Base-by-base conservation (phyloP, 2,329 filamentous ascomycete genomes). In the Monosporascus sp. region DNA sequence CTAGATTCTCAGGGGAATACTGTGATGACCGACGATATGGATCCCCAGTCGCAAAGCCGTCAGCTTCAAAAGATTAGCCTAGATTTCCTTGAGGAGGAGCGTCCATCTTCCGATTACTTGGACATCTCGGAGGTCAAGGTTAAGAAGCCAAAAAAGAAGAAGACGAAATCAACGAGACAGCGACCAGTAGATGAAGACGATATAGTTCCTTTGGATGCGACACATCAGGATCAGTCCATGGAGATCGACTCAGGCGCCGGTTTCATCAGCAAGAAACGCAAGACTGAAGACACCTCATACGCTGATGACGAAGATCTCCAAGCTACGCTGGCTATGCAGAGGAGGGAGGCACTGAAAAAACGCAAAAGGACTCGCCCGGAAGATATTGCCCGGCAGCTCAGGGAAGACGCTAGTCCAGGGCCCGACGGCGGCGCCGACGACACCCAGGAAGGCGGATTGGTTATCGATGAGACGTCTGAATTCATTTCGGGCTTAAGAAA, bases 391-490 rank as follows among this genome's bases (percentile, higher is more conserved):
- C 85, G 86, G 59, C 88, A 94, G 65, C 74, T 99, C 40, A 86
- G 84, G 20, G 81, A 85, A 31, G 84, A 86, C 49, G 79, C 80
- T 3, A 75, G 71, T 17, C 75, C 78, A 0, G 76, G 82, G 3
- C 65, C 72, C 9, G 76, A 78, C 43, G 77, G 80, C 49, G 74
- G 74, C 37, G 76, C 76, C 2, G 62, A 64, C 7, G 68, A 65
- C 26, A 60, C 55, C 5, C 67, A 72, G 41, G 67, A 63, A 2
- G 74, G 72, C 31, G 93, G 91, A 1, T 76, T 99, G 2, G 82
- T 97, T n/a, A 92, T 99, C 53, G 93, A 97, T 56, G 94, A 97
- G 67, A 96, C 93, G 1, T 91, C 91, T 0, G 92, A 96, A 63
- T 99, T 99, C 63, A 88, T 99, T 31, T 88, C 91, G 26, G 91